These are phyloP conservation scores for Pythium brachiatum DNA, from an alignment of 352 stramenopile species.

Conservation along the genomic window DNA sequence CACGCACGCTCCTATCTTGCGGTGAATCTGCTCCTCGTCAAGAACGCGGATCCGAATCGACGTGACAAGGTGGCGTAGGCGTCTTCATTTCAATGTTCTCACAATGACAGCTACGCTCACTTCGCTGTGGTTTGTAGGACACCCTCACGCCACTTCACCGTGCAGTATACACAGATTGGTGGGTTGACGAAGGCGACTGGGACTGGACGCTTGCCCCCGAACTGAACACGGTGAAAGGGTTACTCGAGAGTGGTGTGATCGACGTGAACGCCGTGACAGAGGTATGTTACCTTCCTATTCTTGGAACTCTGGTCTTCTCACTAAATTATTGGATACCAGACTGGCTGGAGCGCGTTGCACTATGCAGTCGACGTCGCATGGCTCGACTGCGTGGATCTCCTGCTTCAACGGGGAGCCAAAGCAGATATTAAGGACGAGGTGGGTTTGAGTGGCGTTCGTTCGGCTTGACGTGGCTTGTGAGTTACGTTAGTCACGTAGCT, in stretches of 20 bases:
- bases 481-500: not conserved
- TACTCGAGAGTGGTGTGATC: not conserved
- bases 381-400: conserved; percentile 2
- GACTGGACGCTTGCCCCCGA: not conserved
- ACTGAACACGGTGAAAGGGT: conserved; percentile 3
- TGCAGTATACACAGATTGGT: not conserved
- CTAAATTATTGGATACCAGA: conserved; percentile 1
- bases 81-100: not conserved
- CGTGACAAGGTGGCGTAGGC: conserved; percentile 2
- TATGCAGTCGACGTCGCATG: not conserved
- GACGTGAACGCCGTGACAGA: conserved; percentile 8
- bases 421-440: conserved; percentile 5
- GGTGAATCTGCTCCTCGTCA: conserved; percentile 2
- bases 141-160: not conserved
- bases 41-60: conserved; percentile 12
- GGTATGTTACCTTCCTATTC: conserved; percentile 3
- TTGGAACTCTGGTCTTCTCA: not conserved
- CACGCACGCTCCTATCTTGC: not conserved
- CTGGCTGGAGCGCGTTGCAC: conserved; percentile 11
- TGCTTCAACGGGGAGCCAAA: not conserved
- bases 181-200: conserved; percentile 1
- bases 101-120: conserved; percentile 2
- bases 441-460: not conserved
- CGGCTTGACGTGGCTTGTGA: too few species aligned
- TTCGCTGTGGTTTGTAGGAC: conserved; percentile 3